phyloP scores from a whole-genome alignment of 2,329 filamentous ascomycete genomes.

The Penicillium sp. region DNA sequence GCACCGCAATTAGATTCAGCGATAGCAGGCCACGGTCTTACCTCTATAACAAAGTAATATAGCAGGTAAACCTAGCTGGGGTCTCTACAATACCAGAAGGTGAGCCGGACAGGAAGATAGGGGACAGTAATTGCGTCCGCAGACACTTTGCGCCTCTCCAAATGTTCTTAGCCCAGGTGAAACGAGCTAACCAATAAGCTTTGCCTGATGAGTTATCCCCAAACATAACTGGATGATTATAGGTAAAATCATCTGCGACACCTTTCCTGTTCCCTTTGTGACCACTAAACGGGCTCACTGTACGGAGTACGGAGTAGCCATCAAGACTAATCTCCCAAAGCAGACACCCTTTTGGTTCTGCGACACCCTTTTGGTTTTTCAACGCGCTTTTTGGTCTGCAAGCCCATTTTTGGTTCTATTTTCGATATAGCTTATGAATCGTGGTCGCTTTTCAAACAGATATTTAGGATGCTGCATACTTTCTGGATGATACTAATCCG shows the following conservation, averaged over 20 bases:
- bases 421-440: too few species aligned
- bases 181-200: background rate
- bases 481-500: too few species aligned
- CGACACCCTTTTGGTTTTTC: too few species aligned
- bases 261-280: background rate
- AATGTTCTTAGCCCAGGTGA: background rate
- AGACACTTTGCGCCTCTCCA: background rate
- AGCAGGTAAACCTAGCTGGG: background rate
- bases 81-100: background rate
- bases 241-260: background rate
- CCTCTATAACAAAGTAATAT: background rate
- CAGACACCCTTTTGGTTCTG: too few species aligned
- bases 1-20: background rate
- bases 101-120: background rate
- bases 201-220: background rate
- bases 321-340: too few species aligned
- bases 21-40: background rate
- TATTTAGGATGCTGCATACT: too few species aligned
- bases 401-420: too few species aligned
- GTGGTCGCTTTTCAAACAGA: too few species aligned
- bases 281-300: too few species aligned
- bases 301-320: too few species aligned
- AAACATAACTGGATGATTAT: background rate
- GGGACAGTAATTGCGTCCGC: background rate
- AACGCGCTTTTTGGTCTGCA: too few species aligned